These are phyloP conservation scores for Ceratobasidium sp. DNA, from an alignment of 1,284 basidiomycete species.

Conservation along the genomic window DNA sequence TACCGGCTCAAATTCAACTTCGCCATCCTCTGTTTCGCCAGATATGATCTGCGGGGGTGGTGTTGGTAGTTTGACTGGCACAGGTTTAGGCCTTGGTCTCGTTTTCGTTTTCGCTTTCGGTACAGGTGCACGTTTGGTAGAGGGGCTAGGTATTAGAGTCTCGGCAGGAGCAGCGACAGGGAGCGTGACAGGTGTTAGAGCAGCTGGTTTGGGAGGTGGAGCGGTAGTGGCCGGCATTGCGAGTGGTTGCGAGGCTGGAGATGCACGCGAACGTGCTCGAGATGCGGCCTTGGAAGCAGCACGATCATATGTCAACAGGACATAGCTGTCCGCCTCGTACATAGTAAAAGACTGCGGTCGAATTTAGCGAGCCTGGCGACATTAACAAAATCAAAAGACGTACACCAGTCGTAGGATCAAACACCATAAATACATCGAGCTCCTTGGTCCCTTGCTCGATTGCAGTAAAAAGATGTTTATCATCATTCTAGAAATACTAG, in stretches of 20 bases:
- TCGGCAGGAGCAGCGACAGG: slow-evolving; percentile 10
- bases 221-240: slow-evolving; percentile 1
- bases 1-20: slow-evolving; percentile 29
- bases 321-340: slow-evolving; percentile 30
- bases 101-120: neutral
- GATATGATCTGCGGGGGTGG: neutral
- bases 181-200: neutral
- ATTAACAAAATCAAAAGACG: neutral
- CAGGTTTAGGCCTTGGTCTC: slow-evolving; percentile 24
- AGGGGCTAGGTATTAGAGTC: too few relatives aligned
- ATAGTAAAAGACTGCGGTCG: slow-evolving; percentile 25
- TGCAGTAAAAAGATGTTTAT: slow-evolving; percentile 29
- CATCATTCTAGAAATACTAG: slow-evolving; percentile 22
- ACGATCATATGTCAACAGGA: slow-evolving; percentile 26
- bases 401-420: slow-evolving; percentile 37
- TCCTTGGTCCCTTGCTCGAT: slow-evolving; percentile 29
- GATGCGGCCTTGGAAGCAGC: slow-evolving; percentile 34
- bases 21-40: slow-evolving; percentile 27
- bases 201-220: slow-evolving; percentile 20
- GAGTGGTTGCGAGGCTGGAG: slow-evolving; percentile 30
- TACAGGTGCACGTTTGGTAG: neutral
- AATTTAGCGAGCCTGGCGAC: neutral
- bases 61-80: slow-evolving; percentile 3
- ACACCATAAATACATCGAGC: slow-evolving; percentile 39
- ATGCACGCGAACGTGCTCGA: slow-evolving; percentile 31